Evolutionary conservation across 805 yeast genomes (phyloP).

Genomic region (Diddensiella santjacobensis): DNA sequence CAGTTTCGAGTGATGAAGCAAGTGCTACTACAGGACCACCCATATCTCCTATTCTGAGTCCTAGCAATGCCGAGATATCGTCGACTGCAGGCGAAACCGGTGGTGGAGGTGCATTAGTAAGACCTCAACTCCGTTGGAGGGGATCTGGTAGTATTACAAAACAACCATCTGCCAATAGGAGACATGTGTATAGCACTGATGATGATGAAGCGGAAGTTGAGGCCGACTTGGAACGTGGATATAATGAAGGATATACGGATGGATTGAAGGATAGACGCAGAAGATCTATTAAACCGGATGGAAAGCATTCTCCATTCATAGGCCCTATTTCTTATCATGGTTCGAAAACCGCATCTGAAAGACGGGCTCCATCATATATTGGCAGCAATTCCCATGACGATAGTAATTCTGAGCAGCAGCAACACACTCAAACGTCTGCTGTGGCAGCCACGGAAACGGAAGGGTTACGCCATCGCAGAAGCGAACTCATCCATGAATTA

Average conservation of each 20-base stretch:
- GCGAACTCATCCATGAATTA: constrained; percentile 17
- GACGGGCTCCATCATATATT: background rate
- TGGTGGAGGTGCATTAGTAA: background rate
- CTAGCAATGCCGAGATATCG: background rate
- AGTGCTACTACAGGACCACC: background rate
- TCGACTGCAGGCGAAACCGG: background rate
- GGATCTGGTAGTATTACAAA: constrained; percentile 2
- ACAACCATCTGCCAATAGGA: constrained; percentile 12
- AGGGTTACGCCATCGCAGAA: constrained; percentile 15
- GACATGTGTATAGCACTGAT: constrained; percentile 65
- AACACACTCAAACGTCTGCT: background rate
- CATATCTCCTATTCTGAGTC: background rate
- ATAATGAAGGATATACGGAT: constrained; percentile 69
- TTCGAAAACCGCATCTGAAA: background rate
- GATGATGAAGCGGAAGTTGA: constrained; percentile 74
- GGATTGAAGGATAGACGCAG: constrained; percentile 49
- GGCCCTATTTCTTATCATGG: background rate
- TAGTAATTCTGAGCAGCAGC: background rate
- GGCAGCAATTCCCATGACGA: no score
- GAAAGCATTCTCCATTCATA: background rate
- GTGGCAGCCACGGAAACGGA: background rate
- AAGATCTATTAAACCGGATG: background rate
- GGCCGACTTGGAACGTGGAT: constrained; percentile 54
- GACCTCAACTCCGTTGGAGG: constrained; percentile 13
- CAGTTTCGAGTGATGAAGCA: background rate